A percentile compares a stretch with the other conserved stretches of the same genome.
Conservation (phyloP, 2,329 filamentous ascomycete species). For the Fusarium cicatricum region DNA sequence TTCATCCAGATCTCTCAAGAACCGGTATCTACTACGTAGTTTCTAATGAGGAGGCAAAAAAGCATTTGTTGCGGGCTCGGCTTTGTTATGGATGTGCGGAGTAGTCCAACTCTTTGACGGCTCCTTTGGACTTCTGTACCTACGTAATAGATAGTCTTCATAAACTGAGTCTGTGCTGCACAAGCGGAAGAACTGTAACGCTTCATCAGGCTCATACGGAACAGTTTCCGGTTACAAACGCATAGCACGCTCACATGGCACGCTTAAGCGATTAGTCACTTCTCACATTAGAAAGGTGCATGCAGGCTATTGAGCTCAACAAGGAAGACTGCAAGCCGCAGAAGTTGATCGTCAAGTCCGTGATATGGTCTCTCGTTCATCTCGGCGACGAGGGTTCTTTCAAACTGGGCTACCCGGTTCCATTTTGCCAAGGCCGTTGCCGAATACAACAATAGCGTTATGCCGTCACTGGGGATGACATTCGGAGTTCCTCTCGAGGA, state of each 20-base stretch:
- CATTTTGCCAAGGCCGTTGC: conserved; percentile 24
- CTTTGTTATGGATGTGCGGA: too few species aligned
- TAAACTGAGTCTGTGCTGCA: not conserved
- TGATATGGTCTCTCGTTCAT: not conserved
- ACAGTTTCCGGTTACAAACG: not conserved
- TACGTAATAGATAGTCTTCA: not conserved
- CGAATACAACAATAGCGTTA: conserved; percentile 20
- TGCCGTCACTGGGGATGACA: conserved; percentile 4
- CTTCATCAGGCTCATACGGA: not conserved
- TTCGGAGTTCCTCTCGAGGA: conserved; percentile 5
- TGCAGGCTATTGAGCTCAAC: conserved; percentile 7
- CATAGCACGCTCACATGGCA: too few species aligned
- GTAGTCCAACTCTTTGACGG: too few species aligned
- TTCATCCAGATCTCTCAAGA: conserved; percentile 14
- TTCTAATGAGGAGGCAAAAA: not conserved
- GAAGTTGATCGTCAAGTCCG: conserved; percentile 5
- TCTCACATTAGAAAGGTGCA: not conserved
- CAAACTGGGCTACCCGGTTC: conserved; percentile 16
- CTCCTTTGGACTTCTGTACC: too few species aligned
- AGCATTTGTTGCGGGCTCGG: not conserved
- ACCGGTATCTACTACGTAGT: not conserved
- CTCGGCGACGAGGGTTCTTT: too few species aligned
- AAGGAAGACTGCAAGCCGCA: conserved; percentile 5
- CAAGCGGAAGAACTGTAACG: not conserved
- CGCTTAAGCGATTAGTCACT: too few species aligned